Evolutionary conservation across 129 eudicot species (phyloP), one percentile per base, ranked within the genome.

Genomic region (Oenanthe sinensis): DNA sequence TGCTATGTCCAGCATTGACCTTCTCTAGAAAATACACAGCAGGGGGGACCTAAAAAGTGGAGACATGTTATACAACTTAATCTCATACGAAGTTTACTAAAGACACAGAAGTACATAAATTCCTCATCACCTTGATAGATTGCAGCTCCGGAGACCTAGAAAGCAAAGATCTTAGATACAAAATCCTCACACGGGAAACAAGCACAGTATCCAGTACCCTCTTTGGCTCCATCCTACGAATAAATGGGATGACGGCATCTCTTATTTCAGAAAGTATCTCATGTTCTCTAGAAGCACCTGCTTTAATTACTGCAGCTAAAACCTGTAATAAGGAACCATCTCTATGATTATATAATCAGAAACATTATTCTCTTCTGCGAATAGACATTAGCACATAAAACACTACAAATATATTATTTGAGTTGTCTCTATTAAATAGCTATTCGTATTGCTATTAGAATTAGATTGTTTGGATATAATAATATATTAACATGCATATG

Each of bases 141-240:
- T 95, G 98, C 80, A 95, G 88, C 84, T 95, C 98, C 20, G 96
- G 96, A 24, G 98, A 95, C 82, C 96, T 85, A 60, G 98, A 93
- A 77, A 95, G 93, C 85, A 95, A 83, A 58, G 98, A 95, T 84
- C 98, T 86, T 87, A 95, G 88, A 69, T 95, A 95, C 85, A 95
- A 81, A 82, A 95, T 95, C 90, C 98, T 85, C 30, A 95, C 98
- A 84, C 98, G 97, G 46, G 97, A 95, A 82, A 92, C 94, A 79
- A 95, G 99, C 97, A 95, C 92, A 81, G 99, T 95, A 83, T 95
- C 99, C 97, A 95, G 92, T 81, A 95, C 99, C 85, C 99, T 90
- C 85, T 80, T 91, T 14, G 99, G 99, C 85, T 95, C 99, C 95
- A 95, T 95, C 83, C 92, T 92, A 46, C 96, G 96, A 58, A 95